Evolutionary conservation across 2,329 filamentous ascomycete genomes (phyloP).

Genomic region (Paraphaeosphaeria minitans): DNA sequence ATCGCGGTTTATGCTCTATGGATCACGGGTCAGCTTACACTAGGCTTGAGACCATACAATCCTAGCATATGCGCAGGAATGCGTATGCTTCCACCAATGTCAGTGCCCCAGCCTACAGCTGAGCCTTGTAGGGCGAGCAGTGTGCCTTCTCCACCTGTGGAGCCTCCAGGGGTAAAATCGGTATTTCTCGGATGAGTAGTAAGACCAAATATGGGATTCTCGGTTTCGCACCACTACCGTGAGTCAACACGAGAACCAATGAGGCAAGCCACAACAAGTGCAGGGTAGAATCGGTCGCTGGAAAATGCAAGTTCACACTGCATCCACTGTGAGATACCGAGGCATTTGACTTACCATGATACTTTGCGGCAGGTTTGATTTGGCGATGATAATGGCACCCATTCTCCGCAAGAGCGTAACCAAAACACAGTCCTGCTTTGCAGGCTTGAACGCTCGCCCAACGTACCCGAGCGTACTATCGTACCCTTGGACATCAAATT

Average conservation of each 20-base stretch:
- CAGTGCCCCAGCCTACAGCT: slow-evolving; percentile 63
- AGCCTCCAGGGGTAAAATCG: slow-evolving; percentile 60
- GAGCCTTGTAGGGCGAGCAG: slow-evolving; percentile 60
- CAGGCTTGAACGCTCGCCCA: slow-evolving; percentile 63
- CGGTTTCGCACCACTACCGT: slow-evolving; percentile 64
- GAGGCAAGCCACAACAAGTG: slow-evolving; percentile 23
- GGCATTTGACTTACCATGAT: slow-evolving; percentile 53
- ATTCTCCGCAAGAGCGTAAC: slow-evolving; percentile 62
- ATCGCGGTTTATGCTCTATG: neutral
- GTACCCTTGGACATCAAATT: slow-evolving; percentile 55
- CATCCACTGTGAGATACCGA: neutral
- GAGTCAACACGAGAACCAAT: slow-evolving; percentile 49
- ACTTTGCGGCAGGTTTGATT: slow-evolving; percentile 62
- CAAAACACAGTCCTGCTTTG: slow-evolving; percentile 57
- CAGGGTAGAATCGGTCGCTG: neutral
- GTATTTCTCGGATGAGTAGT: slow-evolving; percentile 63
- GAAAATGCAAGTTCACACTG: neutral
- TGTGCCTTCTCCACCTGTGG: slow-evolving; percentile 64
- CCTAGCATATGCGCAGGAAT: slow-evolving; percentile 66
- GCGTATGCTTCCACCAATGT: slow-evolving; percentile 62
- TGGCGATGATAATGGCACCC: slow-evolving; percentile 54
- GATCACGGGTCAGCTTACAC: slow-evolving; percentile 17
- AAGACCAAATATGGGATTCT: slow-evolving; percentile 66
- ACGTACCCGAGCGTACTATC: slow-evolving; percentile 64
- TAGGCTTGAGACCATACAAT: slow-evolving; percentile 61